A percentile compares a stretch with the other conserved stretches of the same genome.
phyloP scores from a whole-genome alignment of 257 asterid species.

The Solanum pennellii region DNA sequence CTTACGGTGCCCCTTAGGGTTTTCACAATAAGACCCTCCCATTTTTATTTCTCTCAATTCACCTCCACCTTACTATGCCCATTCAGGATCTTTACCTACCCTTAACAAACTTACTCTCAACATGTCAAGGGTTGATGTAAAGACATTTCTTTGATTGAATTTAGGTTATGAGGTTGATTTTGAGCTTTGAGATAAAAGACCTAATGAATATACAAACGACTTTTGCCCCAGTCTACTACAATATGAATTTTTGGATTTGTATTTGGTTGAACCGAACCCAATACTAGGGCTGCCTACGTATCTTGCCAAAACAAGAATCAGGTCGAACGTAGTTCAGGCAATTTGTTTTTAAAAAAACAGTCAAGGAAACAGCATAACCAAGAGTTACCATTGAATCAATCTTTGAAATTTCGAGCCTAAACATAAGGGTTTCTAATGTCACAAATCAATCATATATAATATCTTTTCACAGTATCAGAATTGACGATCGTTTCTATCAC shows the following conservation, averaged over 20 bases:
- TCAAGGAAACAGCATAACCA: background rate
- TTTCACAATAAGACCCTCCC: too few species aligned
- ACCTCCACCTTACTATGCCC: too few species aligned
- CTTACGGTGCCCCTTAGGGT: too few species aligned
- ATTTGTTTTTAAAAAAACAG: too few species aligned
- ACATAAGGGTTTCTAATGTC: background rate
- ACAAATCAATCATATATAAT: background rate
- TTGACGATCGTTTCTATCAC: background rate
- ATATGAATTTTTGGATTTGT: background rate
- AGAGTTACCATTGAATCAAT: background rate
- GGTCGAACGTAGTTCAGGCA: background rate
- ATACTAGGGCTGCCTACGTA: background rate
- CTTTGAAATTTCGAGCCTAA: background rate
- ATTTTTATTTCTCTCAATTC: too few species aligned
- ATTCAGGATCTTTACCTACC: too few species aligned
- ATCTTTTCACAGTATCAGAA: accelerated
- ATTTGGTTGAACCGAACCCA: background rate
- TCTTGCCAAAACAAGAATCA: background rate
- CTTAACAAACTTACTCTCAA: too few species aligned
- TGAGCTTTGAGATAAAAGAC: background rate
- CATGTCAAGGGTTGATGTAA: too few species aligned
- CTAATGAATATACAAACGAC: background rate
- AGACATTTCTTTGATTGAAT: too few species aligned
- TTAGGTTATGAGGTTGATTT: background rate
- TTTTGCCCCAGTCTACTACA: background rate